Base-by-base conservation (phyloP, 768 basidiomycete genomes). In the Tricholoma saponaceum region DNA sequence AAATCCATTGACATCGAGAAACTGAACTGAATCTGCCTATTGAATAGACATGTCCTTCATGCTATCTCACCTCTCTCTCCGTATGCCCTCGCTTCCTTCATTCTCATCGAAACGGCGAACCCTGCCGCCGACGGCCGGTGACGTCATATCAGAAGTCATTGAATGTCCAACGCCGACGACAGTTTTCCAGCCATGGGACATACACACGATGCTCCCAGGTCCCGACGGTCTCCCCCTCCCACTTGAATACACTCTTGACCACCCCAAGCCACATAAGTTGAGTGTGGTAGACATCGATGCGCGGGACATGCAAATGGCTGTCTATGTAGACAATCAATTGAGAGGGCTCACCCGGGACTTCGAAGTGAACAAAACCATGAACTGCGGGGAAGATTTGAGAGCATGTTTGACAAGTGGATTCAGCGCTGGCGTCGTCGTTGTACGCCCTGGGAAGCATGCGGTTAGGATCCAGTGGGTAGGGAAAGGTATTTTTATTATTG, bases 361-460 rank as follows among this genome's bases (percentile, higher is more conserved):
- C 33, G 55, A 58, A 9, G 41, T 63, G 51, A 54, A 67, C 54
- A 54, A 59, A 41, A 33, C 59, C 8, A 54, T 59, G 37, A 56
- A 58, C 25, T 68, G 65, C 43, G 65, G 62, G n/a, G 60, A 63
- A 5, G 46, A 59, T 28, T 39, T 61, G 41, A 54, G 43, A 6
- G 37, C 56, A 16, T 68, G 67, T 41, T 44, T 65, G 16, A n/a
- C 26, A 14, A 60, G 52, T 39, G 52, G 57, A 14, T 64, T 62
- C 56, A 66, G 65, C 47, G 58, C 59, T 18, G 65, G 64, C 1
- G 30, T 53, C 9, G 56, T 66, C 8, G 44, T 61, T 14, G 56
- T 68, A 5, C 60, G 65, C 44, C 51, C 60, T 5, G 65, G 67
- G 22, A 64, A 65, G 20, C 67, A 66, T 49, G 60, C 63, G 12